These are phyloP conservation scores for Aspergillus egyptiacus DNA, from an alignment of 495 filamentous ascomycete species.

Conservation along the genomic window DNA sequence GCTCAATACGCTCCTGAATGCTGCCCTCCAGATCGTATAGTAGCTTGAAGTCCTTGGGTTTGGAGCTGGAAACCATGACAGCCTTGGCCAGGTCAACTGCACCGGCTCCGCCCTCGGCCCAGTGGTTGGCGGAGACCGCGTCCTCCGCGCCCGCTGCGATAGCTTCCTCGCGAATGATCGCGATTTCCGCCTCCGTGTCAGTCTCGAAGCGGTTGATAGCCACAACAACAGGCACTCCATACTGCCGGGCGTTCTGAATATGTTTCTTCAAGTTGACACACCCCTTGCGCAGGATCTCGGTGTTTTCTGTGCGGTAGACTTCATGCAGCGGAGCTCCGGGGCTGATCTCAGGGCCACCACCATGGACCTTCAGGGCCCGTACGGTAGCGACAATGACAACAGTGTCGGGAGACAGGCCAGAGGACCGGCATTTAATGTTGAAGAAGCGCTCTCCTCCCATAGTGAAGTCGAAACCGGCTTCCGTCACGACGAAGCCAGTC, in stretches of 20 bases:
- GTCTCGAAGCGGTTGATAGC: constrained; percentile 95
- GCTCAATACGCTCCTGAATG: constrained; percentile 86
- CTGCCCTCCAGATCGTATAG: constrained; percentile 75
- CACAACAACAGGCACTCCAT: constrained; percentile 92
- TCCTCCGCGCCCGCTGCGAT: constrained; percentile 90
- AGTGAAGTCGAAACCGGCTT: constrained; percentile 98
- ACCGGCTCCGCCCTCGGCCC: constrained; percentile 90
- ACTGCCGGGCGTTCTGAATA: constrained; percentile 77
- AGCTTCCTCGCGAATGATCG: constrained; percentile 81
- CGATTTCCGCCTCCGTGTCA: constrained; percentile 89
- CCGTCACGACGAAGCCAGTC: constrained; percentile 92
- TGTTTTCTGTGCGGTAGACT: constrained; percentile 87
- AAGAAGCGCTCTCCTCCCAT: constrained; percentile 99
- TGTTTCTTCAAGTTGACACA: constrained; percentile 95
- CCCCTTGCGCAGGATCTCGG: constrained; percentile 80
- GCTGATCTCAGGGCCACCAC: constrained; percentile 85
- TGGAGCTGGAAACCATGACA: constrained; percentile 74
- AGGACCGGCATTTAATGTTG: constrained; percentile 98
- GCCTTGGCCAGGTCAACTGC: constrained; percentile 85
- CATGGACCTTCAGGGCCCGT: constrained; percentile 92
- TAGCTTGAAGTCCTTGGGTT: constrained; percentile 85
- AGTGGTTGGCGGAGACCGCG: constrained; percentile 91
- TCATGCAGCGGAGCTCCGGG: constrained; percentile 76
- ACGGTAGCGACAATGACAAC: constrained; percentile 95
- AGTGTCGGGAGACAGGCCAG: constrained; percentile 83